Evolutionary conservation across 2,329 filamentous ascomycete species (phyloP).

Genomic region (Dothideomycetes sp.): DNA sequence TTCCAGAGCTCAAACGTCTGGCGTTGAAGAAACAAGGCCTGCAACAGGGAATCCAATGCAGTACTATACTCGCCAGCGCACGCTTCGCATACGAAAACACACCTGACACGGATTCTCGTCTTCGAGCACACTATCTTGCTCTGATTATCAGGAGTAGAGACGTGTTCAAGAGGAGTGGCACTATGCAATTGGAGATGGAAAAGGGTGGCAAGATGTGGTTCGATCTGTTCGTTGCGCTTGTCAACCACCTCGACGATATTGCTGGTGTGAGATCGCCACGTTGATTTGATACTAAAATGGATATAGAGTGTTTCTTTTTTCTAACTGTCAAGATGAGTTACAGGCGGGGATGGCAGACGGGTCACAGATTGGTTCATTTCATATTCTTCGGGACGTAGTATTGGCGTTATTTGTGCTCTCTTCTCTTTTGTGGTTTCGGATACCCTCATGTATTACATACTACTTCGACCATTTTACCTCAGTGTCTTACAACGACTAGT

Average conservation of each 20-base stretch:
- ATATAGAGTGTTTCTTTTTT: too few relatives aligned
- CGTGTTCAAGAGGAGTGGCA: constrained; percentile 87
- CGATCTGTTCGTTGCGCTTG: constrained; percentile 84
- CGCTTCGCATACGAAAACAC: constrained; percentile 84
- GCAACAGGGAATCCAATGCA: constrained; percentile 71
- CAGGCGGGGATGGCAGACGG: too few relatives aligned
- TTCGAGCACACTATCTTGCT: constrained; percentile 82
- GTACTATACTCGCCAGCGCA: constrained; percentile 77
- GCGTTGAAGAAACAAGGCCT: constrained; percentile 82
- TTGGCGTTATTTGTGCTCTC: too few relatives aligned
- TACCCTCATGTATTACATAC: too few relatives aligned
- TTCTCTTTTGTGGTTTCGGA: too few relatives aligned
- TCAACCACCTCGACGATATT: constrained; percentile 59
- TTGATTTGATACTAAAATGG: too few relatives aligned
- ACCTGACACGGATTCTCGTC: constrained; percentile 79
- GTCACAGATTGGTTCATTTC: too few relatives aligned
- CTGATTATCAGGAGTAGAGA: constrained; percentile 79
- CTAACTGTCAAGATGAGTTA: too few relatives aligned
- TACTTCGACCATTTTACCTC: too few relatives aligned
- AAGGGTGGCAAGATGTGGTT: constrained; percentile 82
- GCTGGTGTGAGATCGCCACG: not conserved
- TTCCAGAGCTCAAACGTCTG: constrained; percentile 75
- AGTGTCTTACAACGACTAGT: too few relatives aligned
- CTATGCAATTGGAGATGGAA: constrained; percentile 93
- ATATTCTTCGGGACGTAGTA: too few relatives aligned